A percentile compares a stretch with the other conserved stretches of the same genome.
Evolutionary conservation across 352 stramenopile genomes (phyloP).

Genomic region (Elongisporangium anandrum): DNA sequence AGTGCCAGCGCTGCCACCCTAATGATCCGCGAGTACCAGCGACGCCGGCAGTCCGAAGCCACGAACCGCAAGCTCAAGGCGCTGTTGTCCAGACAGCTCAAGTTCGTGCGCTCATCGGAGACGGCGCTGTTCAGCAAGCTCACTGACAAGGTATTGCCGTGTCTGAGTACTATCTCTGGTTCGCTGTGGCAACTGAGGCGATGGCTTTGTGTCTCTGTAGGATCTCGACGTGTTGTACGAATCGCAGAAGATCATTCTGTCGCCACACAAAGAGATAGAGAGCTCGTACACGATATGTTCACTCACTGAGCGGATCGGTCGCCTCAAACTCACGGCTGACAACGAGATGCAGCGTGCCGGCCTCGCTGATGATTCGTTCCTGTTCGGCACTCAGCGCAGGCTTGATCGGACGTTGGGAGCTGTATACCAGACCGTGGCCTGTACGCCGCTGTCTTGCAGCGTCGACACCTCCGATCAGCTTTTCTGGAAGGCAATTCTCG

Average conservation of each 20-base stretch:
- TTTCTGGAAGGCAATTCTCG: background rate
- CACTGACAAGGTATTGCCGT: background rate
- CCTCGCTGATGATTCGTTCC: background rate
- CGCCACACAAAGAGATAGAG: background rate
- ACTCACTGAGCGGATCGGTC: background rate
- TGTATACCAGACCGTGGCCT: background rate
- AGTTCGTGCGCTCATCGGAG: background rate
- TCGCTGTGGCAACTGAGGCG: background rate
- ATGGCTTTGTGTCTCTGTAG: background rate
- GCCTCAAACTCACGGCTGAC: background rate
- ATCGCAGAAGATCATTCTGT: background rate
- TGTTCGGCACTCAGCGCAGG: background rate
- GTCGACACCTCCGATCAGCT: background rate
- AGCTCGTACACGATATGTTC: background rate
- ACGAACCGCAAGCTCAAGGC: background rate
- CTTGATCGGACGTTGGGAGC: background rate
- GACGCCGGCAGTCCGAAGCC: background rate
- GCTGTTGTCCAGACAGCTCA: background rate
- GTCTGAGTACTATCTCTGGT: too few relatives aligned
- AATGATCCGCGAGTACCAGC: background rate
- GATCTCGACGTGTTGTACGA: background rate
- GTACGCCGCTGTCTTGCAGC: background rate
- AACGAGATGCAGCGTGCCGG: background rate
- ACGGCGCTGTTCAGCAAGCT: background rate
- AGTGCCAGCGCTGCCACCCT: background rate